Percentiles rank a stretch among this genome's conserved stretches.
phyloP scores from a whole-genome alignment of 1,284 basidiomycete species.

The Boletus semigastroideus region DNA sequence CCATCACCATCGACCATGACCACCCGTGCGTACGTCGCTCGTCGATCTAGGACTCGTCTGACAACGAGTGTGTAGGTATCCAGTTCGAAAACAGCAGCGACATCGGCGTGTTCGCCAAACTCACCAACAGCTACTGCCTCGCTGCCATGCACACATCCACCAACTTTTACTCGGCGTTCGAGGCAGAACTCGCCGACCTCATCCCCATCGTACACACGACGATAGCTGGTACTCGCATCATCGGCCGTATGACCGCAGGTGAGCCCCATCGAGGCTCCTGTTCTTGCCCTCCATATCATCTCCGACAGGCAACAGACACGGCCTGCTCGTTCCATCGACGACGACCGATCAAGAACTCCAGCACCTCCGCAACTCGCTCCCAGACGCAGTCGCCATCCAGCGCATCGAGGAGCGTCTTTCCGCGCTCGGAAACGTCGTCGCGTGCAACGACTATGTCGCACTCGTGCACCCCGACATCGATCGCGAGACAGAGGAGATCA shows the following conservation, averaged over 20 bases:
- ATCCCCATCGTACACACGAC: constrained; percentile 97
- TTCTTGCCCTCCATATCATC: not conserved
- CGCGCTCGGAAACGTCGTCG: constrained; percentile 97
- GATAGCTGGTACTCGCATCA: constrained; percentile 93
- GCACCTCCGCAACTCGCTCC: constrained; percentile 95
- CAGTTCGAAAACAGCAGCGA: constrained; percentile 98
- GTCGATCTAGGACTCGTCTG: not conserved
- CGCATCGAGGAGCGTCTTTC: constrained; percentile 95
- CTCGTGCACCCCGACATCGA: constrained; percentile 98
- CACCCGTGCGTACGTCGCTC: constrained; percentile 50
- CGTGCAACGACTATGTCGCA: constrained; percentile 97
- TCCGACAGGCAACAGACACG: constrained; percentile 83
- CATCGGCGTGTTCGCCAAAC: constrained; percentile 91
- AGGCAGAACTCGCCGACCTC: constrained; percentile 91
- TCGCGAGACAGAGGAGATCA: constrained; percentile 99
- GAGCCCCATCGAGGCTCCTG: constrained; percentile 6
- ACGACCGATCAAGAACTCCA: constrained; percentile 99
- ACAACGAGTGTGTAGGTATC: constrained; percentile 53
- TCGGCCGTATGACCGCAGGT: constrained; percentile 94
- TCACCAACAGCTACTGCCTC: constrained; percentile 96
- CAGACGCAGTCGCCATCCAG: constrained; percentile 90
- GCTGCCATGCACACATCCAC: constrained; percentile 92
- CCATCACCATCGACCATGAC: constrained; percentile 45
- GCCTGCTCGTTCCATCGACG: constrained; percentile 92
- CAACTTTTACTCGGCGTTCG: constrained; percentile 98